These are phyloP conservation scores for Phytophthora kernoviae DNA, from an alignment of 352 stramenopile genomes.

Conservation along the genomic window DNA sequence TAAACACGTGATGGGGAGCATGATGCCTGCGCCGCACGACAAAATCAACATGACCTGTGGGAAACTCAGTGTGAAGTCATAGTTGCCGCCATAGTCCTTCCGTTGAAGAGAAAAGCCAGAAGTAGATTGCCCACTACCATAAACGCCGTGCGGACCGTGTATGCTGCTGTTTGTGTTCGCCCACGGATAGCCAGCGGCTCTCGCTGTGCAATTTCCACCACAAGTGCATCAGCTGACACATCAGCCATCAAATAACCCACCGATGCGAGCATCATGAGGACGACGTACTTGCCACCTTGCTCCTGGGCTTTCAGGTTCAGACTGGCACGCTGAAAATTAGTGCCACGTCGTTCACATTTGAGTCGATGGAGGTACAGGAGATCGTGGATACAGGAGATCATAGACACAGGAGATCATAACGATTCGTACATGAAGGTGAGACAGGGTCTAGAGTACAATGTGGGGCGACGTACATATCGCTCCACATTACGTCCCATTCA, in stretches of 20 bases:
- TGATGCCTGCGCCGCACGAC: too few relatives aligned
- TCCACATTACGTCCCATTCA: background rate
- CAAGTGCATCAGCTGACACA: slow-evolving; percentile 71
- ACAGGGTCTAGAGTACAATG: too few relatives aligned
- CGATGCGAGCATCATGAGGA: slow-evolving; percentile 73
- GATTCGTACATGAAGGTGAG: too few relatives aligned
- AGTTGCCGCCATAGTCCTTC: slow-evolving; percentile 65
- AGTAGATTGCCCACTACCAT: slow-evolving; percentile 1
- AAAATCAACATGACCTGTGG: slow-evolving; percentile 53
- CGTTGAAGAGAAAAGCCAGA: slow-evolving; percentile 65
- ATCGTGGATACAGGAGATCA: too few relatives aligned
- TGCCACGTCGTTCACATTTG: too few relatives aligned
- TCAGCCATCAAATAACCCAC: slow-evolving; percentile 81
- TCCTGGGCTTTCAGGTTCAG: slow-evolving; percentile 50
- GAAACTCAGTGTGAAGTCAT: slow-evolving; percentile 59
- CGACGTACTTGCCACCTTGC: slow-evolving; percentile 52
- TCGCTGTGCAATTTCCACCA: slow-evolving; percentile 33
- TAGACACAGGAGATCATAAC: too few relatives aligned
- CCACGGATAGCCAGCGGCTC: background rate
- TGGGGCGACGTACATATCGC: background rate
- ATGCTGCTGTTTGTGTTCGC: background rate
- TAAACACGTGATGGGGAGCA: slow-evolving; percentile 28
- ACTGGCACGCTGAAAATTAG: background rate
- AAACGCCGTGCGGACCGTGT: background rate
- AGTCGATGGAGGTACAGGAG: too few relatives aligned